Percentiles rank a stretch among this genome's conserved stretches.
phyloP scores from a whole-genome alignment of 257 asterid genomes.

The Orobanche coerulescens region DNA sequence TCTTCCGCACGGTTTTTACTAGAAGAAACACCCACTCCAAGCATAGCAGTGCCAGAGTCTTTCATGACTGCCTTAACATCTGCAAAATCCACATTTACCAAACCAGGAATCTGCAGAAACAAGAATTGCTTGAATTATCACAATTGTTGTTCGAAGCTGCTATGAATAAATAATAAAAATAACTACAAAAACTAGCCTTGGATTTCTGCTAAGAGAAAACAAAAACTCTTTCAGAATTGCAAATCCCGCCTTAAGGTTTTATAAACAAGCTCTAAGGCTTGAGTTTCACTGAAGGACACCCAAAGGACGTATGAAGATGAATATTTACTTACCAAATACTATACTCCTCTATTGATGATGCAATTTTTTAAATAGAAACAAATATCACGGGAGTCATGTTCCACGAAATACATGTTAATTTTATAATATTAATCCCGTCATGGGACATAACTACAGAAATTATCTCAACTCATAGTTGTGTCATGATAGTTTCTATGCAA shows the following conservation, averaged over 20 bases:
- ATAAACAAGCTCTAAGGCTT: background rate
- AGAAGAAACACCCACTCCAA: slow-evolving; percentile 95
- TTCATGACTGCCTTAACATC: slow-evolving; percentile 99
- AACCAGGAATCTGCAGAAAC: slow-evolving; percentile 79
- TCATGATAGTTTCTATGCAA: too few species aligned
- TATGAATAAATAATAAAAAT: background rate
- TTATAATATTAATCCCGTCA: too few species aligned
- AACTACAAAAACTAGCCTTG: too few species aligned
- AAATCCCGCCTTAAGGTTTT: background rate
- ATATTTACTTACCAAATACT: too few species aligned
- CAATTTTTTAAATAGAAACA: background rate
- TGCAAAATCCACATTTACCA: slow-evolving; percentile 97
- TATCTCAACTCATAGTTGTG: too few species aligned
- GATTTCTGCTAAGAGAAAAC: background rate
- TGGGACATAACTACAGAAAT: too few species aligned
- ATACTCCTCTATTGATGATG: background rate
- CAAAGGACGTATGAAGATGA: too few species aligned
- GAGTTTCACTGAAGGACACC: background rate
- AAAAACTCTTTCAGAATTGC: background rate
- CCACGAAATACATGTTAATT: too few species aligned
- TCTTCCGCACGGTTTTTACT: slow-evolving; percentile 99
- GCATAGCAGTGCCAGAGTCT: slow-evolving; percentile 99
- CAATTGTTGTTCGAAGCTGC: background rate
- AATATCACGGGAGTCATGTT: too few species aligned
- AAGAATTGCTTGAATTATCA: slow-evolving; percentile 12